Evolutionary conservation across 495 filamentous ascomycete species (phyloP).

Genomic region (Podospora bellae-mahoneyi): DNA sequence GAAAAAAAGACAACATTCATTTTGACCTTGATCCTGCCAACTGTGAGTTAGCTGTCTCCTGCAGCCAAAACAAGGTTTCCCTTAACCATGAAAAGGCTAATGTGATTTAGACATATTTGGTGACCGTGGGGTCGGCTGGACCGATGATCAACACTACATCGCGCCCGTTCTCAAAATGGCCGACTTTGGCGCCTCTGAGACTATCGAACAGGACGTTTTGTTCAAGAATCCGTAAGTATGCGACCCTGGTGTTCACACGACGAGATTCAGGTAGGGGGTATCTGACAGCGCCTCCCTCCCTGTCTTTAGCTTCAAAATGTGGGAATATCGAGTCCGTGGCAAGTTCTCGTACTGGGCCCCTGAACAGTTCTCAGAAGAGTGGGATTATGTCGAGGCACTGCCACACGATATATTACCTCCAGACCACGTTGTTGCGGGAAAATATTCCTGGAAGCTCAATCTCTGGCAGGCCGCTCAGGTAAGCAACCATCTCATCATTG

Average conservation of each 20-base stretch:
- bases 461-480: background rate
- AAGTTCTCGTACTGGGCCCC: background rate
- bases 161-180: background rate
- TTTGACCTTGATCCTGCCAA: background rate
- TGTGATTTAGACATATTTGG: background rate
- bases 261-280: no score
- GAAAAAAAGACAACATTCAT: background rate
- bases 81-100: no score
- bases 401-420: background rate
- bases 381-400: background rate
- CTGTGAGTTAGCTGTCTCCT: background rate
- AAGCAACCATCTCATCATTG: background rate
- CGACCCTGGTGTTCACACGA: no score
- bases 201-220: background rate
- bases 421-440: background rate
- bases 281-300: no score
- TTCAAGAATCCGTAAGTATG: background rate
- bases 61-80: no score
- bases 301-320: background rate
- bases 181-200: background rate
- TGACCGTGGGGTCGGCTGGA: background rate
- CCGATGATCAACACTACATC: background rate
- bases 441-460: background rate
- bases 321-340: background rate
- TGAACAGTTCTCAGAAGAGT: background rate